Evolutionary conservation across 495 filamentous ascomycete genomes (phyloP).

Genomic region (Podospora anserina): DNA sequence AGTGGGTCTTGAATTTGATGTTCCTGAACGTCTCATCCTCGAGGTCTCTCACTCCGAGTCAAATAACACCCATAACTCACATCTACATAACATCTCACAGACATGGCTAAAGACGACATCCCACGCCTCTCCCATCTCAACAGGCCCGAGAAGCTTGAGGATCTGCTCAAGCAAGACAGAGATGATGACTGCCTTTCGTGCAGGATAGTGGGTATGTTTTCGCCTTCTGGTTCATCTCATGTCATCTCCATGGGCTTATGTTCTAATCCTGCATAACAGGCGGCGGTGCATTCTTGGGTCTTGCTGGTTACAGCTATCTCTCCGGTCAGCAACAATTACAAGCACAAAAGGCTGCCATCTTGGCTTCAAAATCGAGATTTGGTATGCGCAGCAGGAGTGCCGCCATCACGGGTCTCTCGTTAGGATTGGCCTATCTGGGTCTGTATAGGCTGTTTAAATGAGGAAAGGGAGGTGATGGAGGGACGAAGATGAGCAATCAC

Average conservation of each 20-base stretch:
- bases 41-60: not conserved
- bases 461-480: not conserved
- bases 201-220: conserved; percentile 58
- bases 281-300: conserved; percentile 78
- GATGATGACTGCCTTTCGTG: conserved; percentile 69
- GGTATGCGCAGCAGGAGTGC: conserved; percentile 70
- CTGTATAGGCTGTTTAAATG: conserved; percentile 42
- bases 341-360: conserved; percentile 64
- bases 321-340: conserved; percentile 75
- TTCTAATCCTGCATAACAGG: conserved; percentile 42
- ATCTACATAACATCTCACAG: not conserved
- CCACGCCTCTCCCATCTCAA: conserved; percentile 43
- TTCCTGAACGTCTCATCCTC: not conserved
- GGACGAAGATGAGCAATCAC: not conserved
- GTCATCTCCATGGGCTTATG: not conserved
- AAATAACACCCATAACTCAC: not conserved
- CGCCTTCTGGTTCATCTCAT: not conserved
- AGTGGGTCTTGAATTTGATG: not conserved
- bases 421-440: conserved; percentile 67
- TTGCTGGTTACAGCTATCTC: conserved; percentile 81
- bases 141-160: conserved; percentile 50
- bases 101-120: conserved; percentile 43
- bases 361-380: conserved; percentile 67
- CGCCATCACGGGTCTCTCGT: conserved; percentile 68
- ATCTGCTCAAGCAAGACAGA: conserved; percentile 57